A percentile compares a stretch with the other conserved stretches of the same genome.
phyloP scores from a whole-genome alignment of 768 basidiomycete species.

The Dentipellis fragilis region DNA sequence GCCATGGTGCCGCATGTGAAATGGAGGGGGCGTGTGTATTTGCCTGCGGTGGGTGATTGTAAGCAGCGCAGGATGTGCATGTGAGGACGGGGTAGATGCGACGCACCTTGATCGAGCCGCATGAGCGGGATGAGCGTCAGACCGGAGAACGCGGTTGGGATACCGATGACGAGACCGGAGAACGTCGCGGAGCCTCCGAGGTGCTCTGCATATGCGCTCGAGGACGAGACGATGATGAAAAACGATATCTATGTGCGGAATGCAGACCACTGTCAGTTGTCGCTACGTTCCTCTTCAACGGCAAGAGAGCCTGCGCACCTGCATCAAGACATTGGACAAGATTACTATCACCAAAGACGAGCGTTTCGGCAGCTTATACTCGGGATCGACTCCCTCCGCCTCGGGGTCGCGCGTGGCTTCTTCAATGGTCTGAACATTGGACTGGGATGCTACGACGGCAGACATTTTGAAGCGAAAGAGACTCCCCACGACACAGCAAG shows the following conservation, averaged over 20 bases:
- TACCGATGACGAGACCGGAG: conserved; percentile 58
- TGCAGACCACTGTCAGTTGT: neutral
- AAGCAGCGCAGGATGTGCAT: neutral
- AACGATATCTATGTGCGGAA: conserved; percentile 40
- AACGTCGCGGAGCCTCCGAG: conserved; percentile 58
- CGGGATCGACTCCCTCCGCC: conserved; percentile 4
- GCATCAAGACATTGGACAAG: conserved; percentile 32
- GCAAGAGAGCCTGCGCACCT: conserved; percentile 27
- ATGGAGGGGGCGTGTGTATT: conserved; percentile 43
- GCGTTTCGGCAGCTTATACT: conserved; percentile 39
- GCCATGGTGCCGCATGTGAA: conserved; percentile 43
- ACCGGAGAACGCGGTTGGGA: conserved; percentile 55
- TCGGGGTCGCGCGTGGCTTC: no score
- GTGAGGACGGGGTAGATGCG: neutral
- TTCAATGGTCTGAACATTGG: no score
- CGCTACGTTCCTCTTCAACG: neutral
- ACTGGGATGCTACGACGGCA: no score
- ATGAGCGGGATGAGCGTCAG: conserved; percentile 46
- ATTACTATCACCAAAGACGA: conserved; percentile 37
- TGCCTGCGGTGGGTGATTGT: conserved; percentile 26
- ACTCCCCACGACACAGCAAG: no score
- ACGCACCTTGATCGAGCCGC: conserved; percentile 42
- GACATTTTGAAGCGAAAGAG: no score
- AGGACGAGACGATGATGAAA: conserved; percentile 61
- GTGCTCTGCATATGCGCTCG: conserved; percentile 49